A percentile compares a stretch with the other conserved stretches of the same genome.
Conservation (phyloP, 768 basidiomycete genomes). For the Mrakia blollopis region DNA sequence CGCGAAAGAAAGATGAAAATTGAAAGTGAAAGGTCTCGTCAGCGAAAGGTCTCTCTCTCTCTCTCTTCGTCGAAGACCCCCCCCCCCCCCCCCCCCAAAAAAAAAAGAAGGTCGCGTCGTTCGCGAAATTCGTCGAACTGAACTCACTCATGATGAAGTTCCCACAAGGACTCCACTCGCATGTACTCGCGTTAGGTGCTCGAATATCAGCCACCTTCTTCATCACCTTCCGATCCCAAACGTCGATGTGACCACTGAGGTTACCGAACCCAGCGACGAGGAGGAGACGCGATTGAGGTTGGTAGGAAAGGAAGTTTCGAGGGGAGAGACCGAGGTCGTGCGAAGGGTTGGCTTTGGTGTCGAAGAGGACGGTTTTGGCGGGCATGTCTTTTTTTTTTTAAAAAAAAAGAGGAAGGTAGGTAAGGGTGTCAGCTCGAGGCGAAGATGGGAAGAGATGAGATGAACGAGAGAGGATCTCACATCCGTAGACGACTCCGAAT, state of each 20-base stretch:
- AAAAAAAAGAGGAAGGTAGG: background rate
- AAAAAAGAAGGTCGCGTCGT: background rate
- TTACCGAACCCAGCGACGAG: conserved; percentile 95
- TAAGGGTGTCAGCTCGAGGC: background rate
- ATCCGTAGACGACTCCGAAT: conserved; percentile 94
- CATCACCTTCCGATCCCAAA: conserved; percentile 82
- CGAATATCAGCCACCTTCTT: conserved; percentile 72
- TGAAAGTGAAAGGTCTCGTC: background rate
- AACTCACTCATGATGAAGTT: conserved; percentile 66
- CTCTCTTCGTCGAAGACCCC: no score
- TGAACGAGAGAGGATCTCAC: conserved; percentile 56
- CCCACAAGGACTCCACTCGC: conserved; percentile 93
- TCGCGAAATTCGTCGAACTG: no score
- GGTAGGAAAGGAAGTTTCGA: conserved; percentile 91
- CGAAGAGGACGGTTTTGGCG: conserved; percentile 85
- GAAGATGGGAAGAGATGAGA: background rate
- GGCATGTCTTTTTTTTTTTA: conserved; percentile 82
- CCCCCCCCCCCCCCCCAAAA: no score
- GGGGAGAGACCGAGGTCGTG: conserved; percentile 88
- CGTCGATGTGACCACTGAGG: conserved; percentile 85
- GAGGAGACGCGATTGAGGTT: conserved; percentile 82
- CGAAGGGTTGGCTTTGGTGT: conserved; percentile 76
- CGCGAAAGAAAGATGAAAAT: background rate
- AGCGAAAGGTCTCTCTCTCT: no score
- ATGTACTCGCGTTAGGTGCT: conserved; percentile 87